These are phyloP conservation scores for Immersiporthe knoxdaviesiana DNA, from an alignment of 2,329 filamentous ascomycete genomes.

Conservation along the genomic window DNA sequence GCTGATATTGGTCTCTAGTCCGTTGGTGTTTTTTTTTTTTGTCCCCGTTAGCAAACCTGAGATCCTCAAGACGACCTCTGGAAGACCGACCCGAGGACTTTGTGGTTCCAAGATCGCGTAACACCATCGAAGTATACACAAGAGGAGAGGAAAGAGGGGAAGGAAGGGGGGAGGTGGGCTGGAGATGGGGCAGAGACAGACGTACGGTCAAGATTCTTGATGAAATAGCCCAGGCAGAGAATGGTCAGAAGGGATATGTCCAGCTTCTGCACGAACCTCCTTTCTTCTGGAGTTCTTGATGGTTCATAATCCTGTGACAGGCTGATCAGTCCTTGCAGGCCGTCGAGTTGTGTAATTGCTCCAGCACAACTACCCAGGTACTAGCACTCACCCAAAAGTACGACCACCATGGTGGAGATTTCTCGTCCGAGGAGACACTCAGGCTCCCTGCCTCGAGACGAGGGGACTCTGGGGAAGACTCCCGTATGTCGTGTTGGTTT, in stretches of 20 bases:
- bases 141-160: too few species aligned
- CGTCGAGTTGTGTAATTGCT: background rate
- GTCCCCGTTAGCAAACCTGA: background rate
- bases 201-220: conserved; percentile 42
- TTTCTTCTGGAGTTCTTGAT: conserved; percentile 37
- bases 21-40: too few species aligned
- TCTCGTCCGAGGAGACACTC: background rate
- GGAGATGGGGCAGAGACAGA: background rate
- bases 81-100: too few species aligned
- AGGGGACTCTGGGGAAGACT: conserved; percentile 11
- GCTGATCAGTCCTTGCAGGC: background rate
- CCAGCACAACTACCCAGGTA: background rate
- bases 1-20: conserved; percentile 32
- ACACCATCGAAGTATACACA: background rate
- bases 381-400: conserved; percentile 29
- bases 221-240: conserved; percentile 43
- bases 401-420: conserved; percentile 27
- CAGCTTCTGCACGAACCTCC: conserved; percentile 40
- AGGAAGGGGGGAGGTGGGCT: background rate
- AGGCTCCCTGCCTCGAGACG: background rate
- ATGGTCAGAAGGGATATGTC: conserved; percentile 43
- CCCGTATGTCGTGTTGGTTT: conserved; percentile 14
- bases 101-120: background rate
- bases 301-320: conserved; percentile 27
- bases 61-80: background rate